Base-by-base conservation (phyloP, 306 rosid genomes). In the Potentilla sterilis region DNA sequence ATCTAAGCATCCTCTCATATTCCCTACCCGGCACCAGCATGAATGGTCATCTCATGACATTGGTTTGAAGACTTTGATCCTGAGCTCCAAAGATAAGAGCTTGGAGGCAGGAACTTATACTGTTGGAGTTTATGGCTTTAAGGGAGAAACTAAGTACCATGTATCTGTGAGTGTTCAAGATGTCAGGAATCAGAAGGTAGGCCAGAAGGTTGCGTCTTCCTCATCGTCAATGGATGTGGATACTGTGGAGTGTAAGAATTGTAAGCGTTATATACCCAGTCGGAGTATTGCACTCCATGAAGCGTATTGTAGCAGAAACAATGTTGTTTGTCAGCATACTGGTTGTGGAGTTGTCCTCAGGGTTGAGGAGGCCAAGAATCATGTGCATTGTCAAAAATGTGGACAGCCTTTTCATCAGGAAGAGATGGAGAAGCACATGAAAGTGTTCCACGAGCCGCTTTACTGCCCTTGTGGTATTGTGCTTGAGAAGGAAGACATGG, bases 41-140 rank as follows among this genome's bases (percentile, higher is more conserved):
- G 89, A 84, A 77, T 92, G 99, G 99, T 92, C 99, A 67, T 92
- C 96, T 62, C 94, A 92, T 89, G 97, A 95, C 86, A 83, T 95
- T 73, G 99, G 99, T 74, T 92, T 92, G 9, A 95, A 95, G 88
- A 75, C 90, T 73, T 81, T 95, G 87, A 89, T 95, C 84, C 97
- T 95, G 63, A 81, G 84, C 83, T 90, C 92, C 73, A 89, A 81
- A 81, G 97, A 90, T 80, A 84, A 87, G 79, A 86, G 62, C 73
- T 85, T 90, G 54, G 87, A 84, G 72, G 81, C 70, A 0, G 97
- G 89, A 79, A 86, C 84, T 59, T 92, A 87, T 67, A 95, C 97
- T 81, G 71, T 95, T 54, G 97, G 99, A 75, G 82, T 95, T 54
- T 89, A 85, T 75, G 97, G 99, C 64, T 95, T 89, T 76, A 92